Base-by-base conservation (phyloP, 805 yeast genomes). In the Kuraishia floccosa region DNA sequence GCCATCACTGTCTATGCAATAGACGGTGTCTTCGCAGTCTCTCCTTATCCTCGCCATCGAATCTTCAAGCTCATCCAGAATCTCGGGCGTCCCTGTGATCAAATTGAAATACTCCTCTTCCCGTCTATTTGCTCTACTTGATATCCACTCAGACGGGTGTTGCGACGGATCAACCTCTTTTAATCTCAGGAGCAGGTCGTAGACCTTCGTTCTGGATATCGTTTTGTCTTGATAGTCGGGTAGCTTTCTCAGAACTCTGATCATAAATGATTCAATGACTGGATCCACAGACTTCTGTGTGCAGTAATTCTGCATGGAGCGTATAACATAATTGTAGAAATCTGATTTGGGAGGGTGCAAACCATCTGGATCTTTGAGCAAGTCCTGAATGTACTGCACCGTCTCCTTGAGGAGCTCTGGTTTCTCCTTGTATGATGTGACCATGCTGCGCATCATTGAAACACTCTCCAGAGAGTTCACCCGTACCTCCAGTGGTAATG, bases 1-100 rank as follows among this genome's bases (percentile, higher is more conserved):
- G 25, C 64, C 65, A 3, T 60, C 70, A 3, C 78, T 65, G 54
- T 91, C 98, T 35, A 89, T 84, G 53, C 96, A 86, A 49, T 74
- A 89, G 2, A 86, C 75, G 0, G 70, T 65, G 9, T 66, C 44
- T 27, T 63, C 54, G 39, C 63, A 68, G 17, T 62, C 61, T n/a
- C 40, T 39, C 40, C 79, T 54, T 2, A 48, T 36, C n/a, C 15
- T 13, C 12, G 19, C 13, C 13, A 11, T 6, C 5, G 9, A 9
- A 14, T 24, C 24, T 6, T 12, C 12, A 5, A 8, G 7, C 15
- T n/a, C 5, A 12, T 28, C 21, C 16, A 12, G 12, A 4, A 26
- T 16, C 16, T 8, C 13, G 7, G 7, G 18, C 7, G 15, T 17
- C 18, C 13, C 18, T 23, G 7, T 6, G 6, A 14, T 10, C 12